Evolutionary conservation across 768 basidiomycete genomes (phyloP), one percentile per base, ranked within the genome.

Genomic region (Auriscalpium microsporum): DNA sequence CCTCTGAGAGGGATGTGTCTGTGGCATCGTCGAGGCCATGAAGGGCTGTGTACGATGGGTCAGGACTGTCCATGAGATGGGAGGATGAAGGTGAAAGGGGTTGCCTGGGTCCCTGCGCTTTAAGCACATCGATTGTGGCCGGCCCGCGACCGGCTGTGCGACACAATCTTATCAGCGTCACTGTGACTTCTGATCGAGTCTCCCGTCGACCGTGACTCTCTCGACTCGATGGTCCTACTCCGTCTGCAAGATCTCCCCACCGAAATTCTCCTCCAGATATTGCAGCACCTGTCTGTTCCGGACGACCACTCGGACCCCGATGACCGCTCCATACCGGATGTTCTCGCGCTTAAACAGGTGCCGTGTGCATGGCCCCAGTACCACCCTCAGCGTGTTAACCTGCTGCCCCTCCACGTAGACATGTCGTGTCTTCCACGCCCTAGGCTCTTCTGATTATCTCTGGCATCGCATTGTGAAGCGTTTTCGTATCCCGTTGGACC

Each of bases 341-440:
- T 83, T 6, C 71, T 84, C 10, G 63, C 69, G 13, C 63, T 82
- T 40, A 75, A 74, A 58, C 79, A 81, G 73, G 81, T 76, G 62
- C 28, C 14, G 34, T 10, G 42, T 59, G 46, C 23, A 37, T 60
- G 10, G n/a, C n/a, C n/a, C n/a, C 42, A 49, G 16, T 37, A 17
- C 33, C 52, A 55, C 37, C 45, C 40, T 38, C 57, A 60, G 55
- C 40, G 56, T 58, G 56, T 59, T 56, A 44, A 36, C 58, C 49
- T 49, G 56, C 45, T 58, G 57, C 46, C n/a, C 46, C 52, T 57
- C 47, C 71, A 72, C 71, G 70, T 66, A 84, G 79, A 76, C 79
- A 65, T 80, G 80, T 74, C 83, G 82, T 76, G 76, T 68, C 57
- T 67, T 82, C 56, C 75, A 84, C 68, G 73, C 74, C n/a, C 73